phyloP scores from a whole-genome alignment of 202 grass and related monocot species.

The Dendrocalamus latiflorus region DNA sequence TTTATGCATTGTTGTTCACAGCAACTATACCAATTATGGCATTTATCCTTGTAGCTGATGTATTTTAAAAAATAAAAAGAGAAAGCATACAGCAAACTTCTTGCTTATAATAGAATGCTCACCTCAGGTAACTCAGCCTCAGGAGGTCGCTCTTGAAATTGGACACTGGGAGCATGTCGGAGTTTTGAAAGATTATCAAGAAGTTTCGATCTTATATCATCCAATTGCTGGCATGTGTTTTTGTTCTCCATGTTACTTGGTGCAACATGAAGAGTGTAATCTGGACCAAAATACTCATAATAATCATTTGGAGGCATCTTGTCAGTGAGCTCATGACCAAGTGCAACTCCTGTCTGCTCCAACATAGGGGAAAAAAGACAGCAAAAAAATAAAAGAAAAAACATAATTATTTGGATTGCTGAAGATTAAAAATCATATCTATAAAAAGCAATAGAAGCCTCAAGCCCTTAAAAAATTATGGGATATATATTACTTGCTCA shows the following conservation, averaged over 20 bases:
- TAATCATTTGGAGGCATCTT: constrained; percentile 88
- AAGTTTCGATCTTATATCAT: constrained; percentile 81
- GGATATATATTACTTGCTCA: not conserved
- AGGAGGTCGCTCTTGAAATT: constrained; percentile 87
- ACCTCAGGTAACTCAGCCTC: constrained; percentile 72
- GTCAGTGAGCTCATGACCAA: constrained; percentile 79
- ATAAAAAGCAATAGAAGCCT: not conserved
- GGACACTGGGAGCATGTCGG: constrained; percentile 81
- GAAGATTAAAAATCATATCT: not conserved
- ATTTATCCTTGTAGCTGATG: not conserved
- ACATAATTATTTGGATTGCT: not conserved
- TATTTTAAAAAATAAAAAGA: constrained; percentile 1
- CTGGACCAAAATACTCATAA: constrained; percentile 90
- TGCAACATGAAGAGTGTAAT: constrained; percentile 73
- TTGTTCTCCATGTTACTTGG: constrained; percentile 99
- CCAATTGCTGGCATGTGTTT: constrained; percentile 65
- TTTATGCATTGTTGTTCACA: not conserved
- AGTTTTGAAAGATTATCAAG: constrained; percentile 89
- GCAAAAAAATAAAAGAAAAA: not conserved
- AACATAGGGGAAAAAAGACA: not conserved
- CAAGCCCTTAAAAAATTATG: not conserved
- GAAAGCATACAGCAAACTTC: not conserved
- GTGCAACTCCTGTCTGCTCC: constrained; percentile 83
- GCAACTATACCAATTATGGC: not conserved
- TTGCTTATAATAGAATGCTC: constrained; percentile 16